Conservation (phyloP, 768 basidiomycete species). For the Calocybe indica region DNA sequence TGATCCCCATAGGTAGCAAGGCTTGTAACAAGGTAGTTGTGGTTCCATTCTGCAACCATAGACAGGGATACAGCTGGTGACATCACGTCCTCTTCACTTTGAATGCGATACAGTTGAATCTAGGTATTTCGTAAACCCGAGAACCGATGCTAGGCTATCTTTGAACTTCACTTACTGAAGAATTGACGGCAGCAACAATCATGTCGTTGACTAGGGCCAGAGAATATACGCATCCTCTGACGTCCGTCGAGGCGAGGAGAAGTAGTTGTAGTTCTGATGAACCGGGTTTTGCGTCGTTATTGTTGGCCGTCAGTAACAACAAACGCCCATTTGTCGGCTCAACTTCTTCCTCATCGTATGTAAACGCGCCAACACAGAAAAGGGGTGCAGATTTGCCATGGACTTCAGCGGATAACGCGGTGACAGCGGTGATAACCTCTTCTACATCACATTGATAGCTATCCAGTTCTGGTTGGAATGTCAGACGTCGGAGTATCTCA, state of each 20-base stretch:
- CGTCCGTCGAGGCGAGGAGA: constrained; percentile 36
- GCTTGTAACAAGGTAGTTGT: constrained; percentile 74
- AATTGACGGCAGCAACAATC: constrained; percentile 69
- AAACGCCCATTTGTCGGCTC: constrained; percentile 57
- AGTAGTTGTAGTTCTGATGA: constrained; percentile 24
- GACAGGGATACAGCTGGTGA: constrained; percentile 30
- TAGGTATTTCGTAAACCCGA: constrained; percentile 9
- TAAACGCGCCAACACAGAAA: constrained; percentile 47
- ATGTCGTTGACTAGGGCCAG: constrained; percentile 42
- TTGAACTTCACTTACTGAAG: constrained; percentile 46
- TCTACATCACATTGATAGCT: constrained; percentile 41
- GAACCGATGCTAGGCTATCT: neutral
- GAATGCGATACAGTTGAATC: constrained; percentile 44
- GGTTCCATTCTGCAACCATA: constrained; percentile 60
- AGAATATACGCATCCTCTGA: constrained; percentile 67
- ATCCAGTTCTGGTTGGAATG: constrained; percentile 30
- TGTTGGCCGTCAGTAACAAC: constrained; percentile 42
- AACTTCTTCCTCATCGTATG: constrained; percentile 32
- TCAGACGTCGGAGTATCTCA: neutral
- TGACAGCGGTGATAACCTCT: constrained; percentile 55
- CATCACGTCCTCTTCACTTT: constrained; percentile 22
- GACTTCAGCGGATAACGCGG: constrained; percentile 23
- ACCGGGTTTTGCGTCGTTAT: constrained; percentile 15
- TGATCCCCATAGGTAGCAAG: constrained; percentile 49
- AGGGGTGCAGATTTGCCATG: constrained; percentile 27